These are phyloP conservation scores for Exophiala oligosperma DNA, from an alignment of 2,329 filamentous ascomycete species.

Conservation along the genomic window DNA sequence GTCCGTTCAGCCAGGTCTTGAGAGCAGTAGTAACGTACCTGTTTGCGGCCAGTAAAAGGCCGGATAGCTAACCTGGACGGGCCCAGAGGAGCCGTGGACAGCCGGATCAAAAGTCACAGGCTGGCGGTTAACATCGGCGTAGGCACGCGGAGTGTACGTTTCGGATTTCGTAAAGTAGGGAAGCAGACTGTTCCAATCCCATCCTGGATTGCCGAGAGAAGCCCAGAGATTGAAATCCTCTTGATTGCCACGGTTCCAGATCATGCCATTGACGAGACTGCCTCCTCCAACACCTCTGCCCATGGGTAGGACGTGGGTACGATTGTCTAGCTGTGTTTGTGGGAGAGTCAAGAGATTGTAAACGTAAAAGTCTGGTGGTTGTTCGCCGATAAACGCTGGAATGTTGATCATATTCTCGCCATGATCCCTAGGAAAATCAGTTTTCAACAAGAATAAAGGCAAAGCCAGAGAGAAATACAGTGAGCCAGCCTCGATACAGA, in stretches of 20 bases:
- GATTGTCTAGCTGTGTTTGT: constrained; percentile 31
- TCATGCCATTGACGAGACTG: constrained; percentile 41
- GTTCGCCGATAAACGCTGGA: constrained; percentile 32
- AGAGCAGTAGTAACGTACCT: neutral
- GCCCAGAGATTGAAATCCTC: constrained; percentile 49
- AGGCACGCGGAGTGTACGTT: constrained; percentile 43
- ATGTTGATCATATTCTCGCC: constrained; percentile 31
- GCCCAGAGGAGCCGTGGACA: constrained; percentile 47
- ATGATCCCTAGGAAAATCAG: constrained; percentile 30
- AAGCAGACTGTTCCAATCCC: constrained; percentile 46
- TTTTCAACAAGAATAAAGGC: neutral
- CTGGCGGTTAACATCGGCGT: constrained; percentile 35
- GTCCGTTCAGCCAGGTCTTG: neutral
- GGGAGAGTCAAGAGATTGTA: constrained; percentile 31
- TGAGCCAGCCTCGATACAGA: constrained; percentile 33
- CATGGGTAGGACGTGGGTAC: constrained; percentile 24
- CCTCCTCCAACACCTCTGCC: constrained; percentile 40
- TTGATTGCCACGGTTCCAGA: constrained; percentile 41
- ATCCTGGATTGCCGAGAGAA: constrained; percentile 47
- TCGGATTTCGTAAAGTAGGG: constrained; percentile 53
- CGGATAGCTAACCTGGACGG: constrained; percentile 52
- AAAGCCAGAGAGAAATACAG: constrained; percentile 3
- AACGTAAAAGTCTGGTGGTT: constrained; percentile 31
- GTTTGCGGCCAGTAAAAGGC: constrained; percentile 40
- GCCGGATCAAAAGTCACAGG: constrained; percentile 42